Base-by-base conservation (phyloP, 2,329 filamentous ascomycete genomes). In the Beauveria scarabaeidicola region DNA sequence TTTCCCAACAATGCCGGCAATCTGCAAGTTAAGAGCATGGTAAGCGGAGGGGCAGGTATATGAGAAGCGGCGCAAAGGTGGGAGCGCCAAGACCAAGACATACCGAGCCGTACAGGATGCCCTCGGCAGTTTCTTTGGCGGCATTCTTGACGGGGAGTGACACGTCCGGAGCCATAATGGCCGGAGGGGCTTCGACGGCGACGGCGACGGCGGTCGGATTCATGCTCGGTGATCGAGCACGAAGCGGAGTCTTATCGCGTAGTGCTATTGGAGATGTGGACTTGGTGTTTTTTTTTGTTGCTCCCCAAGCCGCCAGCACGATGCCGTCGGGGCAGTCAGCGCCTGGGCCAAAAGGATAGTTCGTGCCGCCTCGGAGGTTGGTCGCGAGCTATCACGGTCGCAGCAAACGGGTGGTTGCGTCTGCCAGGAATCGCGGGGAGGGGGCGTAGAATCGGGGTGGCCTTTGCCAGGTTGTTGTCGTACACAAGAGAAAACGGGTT, bases 1-100 rank as follows among this genome's bases (percentile, higher is more conserved):
- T 78, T 97, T 99, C 63, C 93, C 93, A 40, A 90, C 86, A 61
- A 95, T 84, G 62, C 94, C 94, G 59, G 93, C 92, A 61, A 83
- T 73, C 89, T 91, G 64, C 46, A 50, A 10, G 17, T 51, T 25
- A 40, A n/a, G 10, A 11, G 21, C 1, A 27, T 36, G 7, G 27
- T 63, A 55, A 59, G 61, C 27, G 50, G 43, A 19, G 58, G 44
- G 11, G 23, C 38, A 10, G 6, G 19, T 15, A 27, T 5, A 41
- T 41, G 21, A 40, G 21, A 23, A 27, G 52, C 17, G 19, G 36
- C 6, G 52, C 27, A 11, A 54, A 25, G 19, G 25, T 41, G n/a
- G 27, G 7, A 44, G 25, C 21, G 27, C 41, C 21, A 27, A 32
- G 5, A 3, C n/a, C 40, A 27, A 53, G 59, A 54, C 86, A 72